Conservation (phyloP, 2,329 filamentous ascomycete genomes). For the Aureobasidium sp. region DNA sequence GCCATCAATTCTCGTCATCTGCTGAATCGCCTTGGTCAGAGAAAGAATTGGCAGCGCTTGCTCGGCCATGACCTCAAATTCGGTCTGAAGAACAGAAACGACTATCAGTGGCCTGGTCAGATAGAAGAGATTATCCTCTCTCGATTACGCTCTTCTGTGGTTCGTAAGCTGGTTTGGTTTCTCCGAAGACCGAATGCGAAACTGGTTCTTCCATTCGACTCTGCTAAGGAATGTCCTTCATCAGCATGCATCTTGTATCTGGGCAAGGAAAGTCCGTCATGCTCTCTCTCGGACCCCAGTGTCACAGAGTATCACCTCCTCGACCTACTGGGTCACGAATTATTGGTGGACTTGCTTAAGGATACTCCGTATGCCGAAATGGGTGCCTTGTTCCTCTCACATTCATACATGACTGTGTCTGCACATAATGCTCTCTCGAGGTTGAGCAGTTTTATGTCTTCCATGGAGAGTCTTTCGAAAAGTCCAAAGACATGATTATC, state of each 20-base stretch:
- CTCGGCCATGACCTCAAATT: constrained; percentile 15
- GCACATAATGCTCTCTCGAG: constrained; percentile 1
- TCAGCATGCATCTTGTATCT: neutral
- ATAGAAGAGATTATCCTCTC: constrained; percentile 49
- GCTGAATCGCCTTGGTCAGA: constrained; percentile 33
- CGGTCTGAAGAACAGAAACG: constrained; percentile 8
- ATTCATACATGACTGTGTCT: constrained; percentile 11
- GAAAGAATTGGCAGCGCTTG: constrained; percentile 14
- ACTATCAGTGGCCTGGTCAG: constrained; percentile 34
- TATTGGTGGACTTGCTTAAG: neutral
- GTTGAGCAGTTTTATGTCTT: neutral
- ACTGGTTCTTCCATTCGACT: neutral
- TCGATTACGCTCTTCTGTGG: constrained; percentile 42
- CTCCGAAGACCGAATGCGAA: neutral
- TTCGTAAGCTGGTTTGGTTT: constrained; percentile 39
- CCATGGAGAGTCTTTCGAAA: neutral
- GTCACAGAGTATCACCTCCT: neutral
- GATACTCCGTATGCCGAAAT: neutral
- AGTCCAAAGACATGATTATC: neutral
- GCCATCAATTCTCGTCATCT: constrained; percentile 19
- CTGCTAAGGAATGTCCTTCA: neutral
- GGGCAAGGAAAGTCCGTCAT: neutral
- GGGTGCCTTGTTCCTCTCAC: neutral
- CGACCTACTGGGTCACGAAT: neutral
- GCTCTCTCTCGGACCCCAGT: too few species aligned